Base-by-base conservation (phyloP, 2,329 filamentous ascomycete genomes). In the Talaromyces sp. region DNA sequence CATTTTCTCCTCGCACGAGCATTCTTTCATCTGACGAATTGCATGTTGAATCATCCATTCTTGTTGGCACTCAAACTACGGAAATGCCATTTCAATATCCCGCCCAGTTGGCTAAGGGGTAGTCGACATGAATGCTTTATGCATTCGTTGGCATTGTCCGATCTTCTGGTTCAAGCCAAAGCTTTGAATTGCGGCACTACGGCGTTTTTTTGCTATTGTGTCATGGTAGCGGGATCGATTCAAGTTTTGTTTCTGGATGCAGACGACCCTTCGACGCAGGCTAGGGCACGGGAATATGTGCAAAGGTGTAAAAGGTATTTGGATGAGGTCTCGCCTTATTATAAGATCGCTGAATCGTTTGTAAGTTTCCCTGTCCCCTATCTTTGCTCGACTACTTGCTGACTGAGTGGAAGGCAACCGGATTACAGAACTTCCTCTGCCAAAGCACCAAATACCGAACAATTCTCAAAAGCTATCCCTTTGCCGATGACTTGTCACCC, bases 171-270 rank as follows among this genome's bases (percentile, higher is more conserved):
- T n/a, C 67, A 71, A 22, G 69, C 70, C 24, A 71, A 72, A 24
- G 65, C 69, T 14, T 68, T 68, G 22, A 69, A 69, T 16, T 70
- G 69, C 43, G 70, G 71, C 1, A 65, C 68, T 5, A 67, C 70
- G 6, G 70, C 70, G 4, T 69, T 70, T 7, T 71, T 69, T 48
- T 71, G 70, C 58, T 72, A 72, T 52, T 68, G 69, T 57, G 69
- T 72, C 37, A 52, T 72, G n/a, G 64, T 72, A 27, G 70, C 70
- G 0, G 69, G 69, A 27, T 70, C 68, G 7, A 66, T 72, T 14
- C 69, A 71, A 27, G 69, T 68, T 0, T 52, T 72, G 10, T 62
- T 54, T 35, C 16, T 54, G 9, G 50, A 54, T 54, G 50, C 31
- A 54, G 50, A 54, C 16, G 50, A 54, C 35, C 31, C 31, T 35